These are phyloP conservation scores for Curvularia spicifera DNA, from an alignment of 2,329 filamentous ascomycete genomes.

Conservation along the genomic window DNA sequence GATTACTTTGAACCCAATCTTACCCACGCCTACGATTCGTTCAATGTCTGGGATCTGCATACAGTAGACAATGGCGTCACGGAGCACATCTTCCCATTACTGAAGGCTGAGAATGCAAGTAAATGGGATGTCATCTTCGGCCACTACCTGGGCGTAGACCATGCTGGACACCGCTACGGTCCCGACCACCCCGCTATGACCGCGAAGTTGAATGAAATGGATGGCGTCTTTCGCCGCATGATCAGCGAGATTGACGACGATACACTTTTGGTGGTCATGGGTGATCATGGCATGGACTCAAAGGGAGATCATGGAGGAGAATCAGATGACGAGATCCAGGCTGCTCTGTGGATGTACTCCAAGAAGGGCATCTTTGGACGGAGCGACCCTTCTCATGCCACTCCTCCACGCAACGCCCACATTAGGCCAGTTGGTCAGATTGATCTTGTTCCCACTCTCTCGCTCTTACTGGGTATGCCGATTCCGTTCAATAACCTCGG, in stretches of 20 bases:
- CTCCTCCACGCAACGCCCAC: constrained; percentile 75
- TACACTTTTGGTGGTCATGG: constrained; percentile 92
- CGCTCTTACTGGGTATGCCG: constrained; percentile 85
- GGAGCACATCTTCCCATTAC: constrained; percentile 84
- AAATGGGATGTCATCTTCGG: constrained; percentile 96
- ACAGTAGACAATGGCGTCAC: constrained; percentile 95
- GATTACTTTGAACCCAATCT: constrained; percentile 89
- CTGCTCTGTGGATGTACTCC: constrained; percentile 98
- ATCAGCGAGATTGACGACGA: constrained; percentile 77
- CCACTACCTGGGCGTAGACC: constrained; percentile 93
- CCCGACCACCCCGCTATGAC: constrained; percentile 92
- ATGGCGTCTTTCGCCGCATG: constrained; percentile 75
- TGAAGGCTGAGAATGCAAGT: constrained; percentile 67
- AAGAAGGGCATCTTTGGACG: constrained; percentile 85
- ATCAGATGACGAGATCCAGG: constrained; percentile 93
- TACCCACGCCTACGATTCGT: constrained; percentile 90
- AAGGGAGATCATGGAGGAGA: constrained; percentile 99
- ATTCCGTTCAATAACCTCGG: constrained; percentile 97
- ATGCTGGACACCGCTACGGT: constrained; percentile 94
- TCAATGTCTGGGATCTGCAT: constrained; percentile 97
- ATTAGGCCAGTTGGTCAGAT: constrained; percentile 81
- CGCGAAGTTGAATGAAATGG: constrained; percentile 90
- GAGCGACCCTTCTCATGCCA: constrained; percentile 64
- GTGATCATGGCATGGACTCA: constrained; percentile 97
- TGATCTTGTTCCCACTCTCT: constrained; percentile 90